A percentile compares a stretch with the other conserved stretches of the same genome.
phyloP scores from a whole-genome alignment of 1,284 basidiomycete species.

The Leccinum huronense region DNA sequence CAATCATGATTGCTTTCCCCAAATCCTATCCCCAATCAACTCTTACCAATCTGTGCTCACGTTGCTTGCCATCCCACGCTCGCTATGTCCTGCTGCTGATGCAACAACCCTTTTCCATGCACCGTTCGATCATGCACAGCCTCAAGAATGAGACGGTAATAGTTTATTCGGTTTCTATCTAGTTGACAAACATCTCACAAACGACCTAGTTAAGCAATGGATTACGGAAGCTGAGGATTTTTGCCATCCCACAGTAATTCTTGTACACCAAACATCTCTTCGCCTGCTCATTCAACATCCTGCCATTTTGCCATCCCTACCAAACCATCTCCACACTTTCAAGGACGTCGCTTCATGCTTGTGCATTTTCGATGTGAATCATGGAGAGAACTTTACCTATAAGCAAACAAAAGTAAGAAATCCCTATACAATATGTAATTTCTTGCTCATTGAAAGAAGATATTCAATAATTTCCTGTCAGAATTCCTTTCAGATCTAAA shows the following conservation, averaged over 20 bases:
- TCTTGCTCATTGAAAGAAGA: background rate
- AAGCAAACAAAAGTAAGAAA: slow-evolving; percentile 7
- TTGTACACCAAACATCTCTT: no score
- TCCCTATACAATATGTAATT: background rate
- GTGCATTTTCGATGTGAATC: background rate
- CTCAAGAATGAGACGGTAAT: slow-evolving; percentile 94
- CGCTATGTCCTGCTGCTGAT: slow-evolving; percentile 80
- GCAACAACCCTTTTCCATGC: slow-evolving; percentile 83
- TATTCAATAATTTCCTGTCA: background rate
- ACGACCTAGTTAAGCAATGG: no score
- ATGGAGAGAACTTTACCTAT: background rate
- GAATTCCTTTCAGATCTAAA: slow-evolving; percentile 1
- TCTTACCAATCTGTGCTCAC: slow-evolving; percentile 94
- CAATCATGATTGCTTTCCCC: slow-evolving; percentile 50
- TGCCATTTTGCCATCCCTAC: no score
- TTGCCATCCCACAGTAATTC: no score
- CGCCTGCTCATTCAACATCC: no score
- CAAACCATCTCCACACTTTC: no score
- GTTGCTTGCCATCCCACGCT: slow-evolving; percentile 77
- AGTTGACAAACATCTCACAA: no score
- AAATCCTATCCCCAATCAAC: slow-evolving; percentile 17
- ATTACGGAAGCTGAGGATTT: no score
- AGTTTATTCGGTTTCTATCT: slow-evolving; percentile 29
- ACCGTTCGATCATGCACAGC: slow-evolving; percentile 86
- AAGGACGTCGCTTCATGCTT: no score